Base-by-base conservation (phyloP, 1,284 basidiomycete species). In the Microbotryomycetes sp. region DNA sequence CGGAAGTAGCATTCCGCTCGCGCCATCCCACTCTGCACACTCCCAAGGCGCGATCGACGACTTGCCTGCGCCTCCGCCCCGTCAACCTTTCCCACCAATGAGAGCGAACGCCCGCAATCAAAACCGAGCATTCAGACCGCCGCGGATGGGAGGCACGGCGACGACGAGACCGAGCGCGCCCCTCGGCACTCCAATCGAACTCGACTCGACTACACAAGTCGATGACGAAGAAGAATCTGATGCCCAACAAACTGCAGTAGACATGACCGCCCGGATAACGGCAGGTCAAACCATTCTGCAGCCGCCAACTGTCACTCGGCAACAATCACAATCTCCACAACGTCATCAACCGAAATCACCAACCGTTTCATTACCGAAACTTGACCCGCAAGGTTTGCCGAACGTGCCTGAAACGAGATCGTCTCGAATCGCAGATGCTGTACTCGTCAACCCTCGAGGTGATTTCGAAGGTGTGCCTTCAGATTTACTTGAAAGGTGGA, bases 331-430 rank as follows among this genome's bases (percentile, higher is more conserved):
- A 16, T 21, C 21, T 4, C 28, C 26, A 18, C 57, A 9, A 21
- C 35, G 16, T 6, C n/a, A 13, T 49, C 18, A 26, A 18, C 29
- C 18, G 31, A 52, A 7, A 21, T 52, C 35, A 3, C 45, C 23
- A 11, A 13, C 18, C 16, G 47, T 15, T 29, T 13, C 21, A 27
- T 45, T 1, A 58, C 54, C 15, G 41, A 46, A 18, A 30, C 35
- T 52, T 27, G 28, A 35, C n/a, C 30, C 48, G 27, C 21, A 29
- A 15, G 48, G 49, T 13, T 31, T 31, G 5, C 26, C 35, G 18
- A n/a, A 45, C 26, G 21, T 51, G 15, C 56, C 56, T 47, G 66
- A 67, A 28, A 67, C 66, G 3, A 57, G 66, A 6, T 51, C 51
- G 2, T 57, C 54, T 2, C n/a, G 48, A 9, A 58, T 67, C 50